Conservation (phyloP, 2,329 filamentous ascomycete species). For the Botrytis aclada region DNA sequence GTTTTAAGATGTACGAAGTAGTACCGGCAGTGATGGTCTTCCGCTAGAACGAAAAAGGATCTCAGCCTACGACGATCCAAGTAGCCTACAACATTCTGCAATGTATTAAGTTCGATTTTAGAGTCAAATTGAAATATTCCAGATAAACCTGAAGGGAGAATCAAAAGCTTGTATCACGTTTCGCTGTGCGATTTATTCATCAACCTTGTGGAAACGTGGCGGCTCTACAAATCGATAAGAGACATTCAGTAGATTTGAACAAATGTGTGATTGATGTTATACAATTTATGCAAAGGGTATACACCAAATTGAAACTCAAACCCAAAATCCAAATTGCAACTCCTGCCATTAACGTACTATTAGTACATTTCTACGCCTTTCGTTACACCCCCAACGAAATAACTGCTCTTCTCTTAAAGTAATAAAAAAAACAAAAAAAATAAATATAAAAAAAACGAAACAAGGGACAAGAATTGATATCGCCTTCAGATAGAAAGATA, state of each 20-base stretch:
- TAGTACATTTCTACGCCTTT: no score
- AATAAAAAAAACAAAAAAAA: background rate
- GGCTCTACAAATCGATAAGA: background rate
- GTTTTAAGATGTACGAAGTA: no score
- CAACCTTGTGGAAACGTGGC: no score
- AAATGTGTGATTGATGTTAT: background rate
- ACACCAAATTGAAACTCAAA: background rate
- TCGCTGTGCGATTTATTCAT: background rate
- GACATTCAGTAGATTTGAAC: background rate
- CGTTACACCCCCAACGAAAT: background rate
- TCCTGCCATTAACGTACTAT: background rate
- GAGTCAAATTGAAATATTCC: background rate
- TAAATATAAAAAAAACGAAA: background rate
- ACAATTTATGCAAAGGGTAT: background rate
- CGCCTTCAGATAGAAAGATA: background rate
- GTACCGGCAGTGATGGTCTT: no score
- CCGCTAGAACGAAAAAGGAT: no score
- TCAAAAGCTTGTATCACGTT: background rate
- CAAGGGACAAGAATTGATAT: background rate
- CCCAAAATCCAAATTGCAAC: background rate
- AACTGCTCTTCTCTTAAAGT: background rate
- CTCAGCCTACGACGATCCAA: no score
- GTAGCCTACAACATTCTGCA: no score
- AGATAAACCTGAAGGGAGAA: no score
- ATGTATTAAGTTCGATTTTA: background rate